These are phyloP conservation scores for Vitis rotundifolia DNA, from an alignment of 164 flowering plant genomes.

Conservation along the genomic window DNA sequence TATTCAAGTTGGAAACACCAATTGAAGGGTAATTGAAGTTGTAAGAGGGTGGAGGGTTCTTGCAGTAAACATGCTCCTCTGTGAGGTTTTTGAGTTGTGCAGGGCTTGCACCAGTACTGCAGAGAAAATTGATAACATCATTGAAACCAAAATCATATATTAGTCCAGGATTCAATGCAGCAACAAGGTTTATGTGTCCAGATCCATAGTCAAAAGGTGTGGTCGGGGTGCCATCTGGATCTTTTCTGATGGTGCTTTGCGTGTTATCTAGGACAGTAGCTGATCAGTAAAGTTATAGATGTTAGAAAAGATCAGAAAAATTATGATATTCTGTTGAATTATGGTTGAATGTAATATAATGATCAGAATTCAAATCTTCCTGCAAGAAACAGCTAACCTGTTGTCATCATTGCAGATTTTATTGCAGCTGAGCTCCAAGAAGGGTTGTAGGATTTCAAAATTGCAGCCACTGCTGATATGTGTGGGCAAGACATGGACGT, in stretches of 20 bases:
- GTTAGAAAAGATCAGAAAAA: not conserved
- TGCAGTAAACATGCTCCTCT: constrained; percentile 35
- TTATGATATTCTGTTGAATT: not conserved
- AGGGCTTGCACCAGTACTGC: constrained; percentile 45
- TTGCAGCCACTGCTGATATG: constrained; percentile 21
- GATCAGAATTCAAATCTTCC: too few relatives aligned
- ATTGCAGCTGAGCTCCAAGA: constrained; percentile 25
- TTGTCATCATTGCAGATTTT: constrained; percentile 29
- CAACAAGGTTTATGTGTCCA: constrained; percentile 50
- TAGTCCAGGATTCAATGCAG: constrained; percentile 57
- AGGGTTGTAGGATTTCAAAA: constrained; percentile 20
- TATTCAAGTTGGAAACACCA: constrained; percentile 46
- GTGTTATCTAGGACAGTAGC: constrained; percentile 31
- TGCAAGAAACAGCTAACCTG: constrained; percentile 14
- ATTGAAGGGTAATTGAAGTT: constrained; percentile 67
- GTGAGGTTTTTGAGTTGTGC: constrained; percentile 48
- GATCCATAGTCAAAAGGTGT: constrained; percentile 53
- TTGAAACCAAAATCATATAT: constrained; percentile 41
- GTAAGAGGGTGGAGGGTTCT: constrained; percentile 30
- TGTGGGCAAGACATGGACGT: constrained; percentile 35
- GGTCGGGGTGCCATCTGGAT: constrained; percentile 32
- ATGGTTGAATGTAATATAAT: not conserved
- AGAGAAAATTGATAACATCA: constrained; percentile 44
- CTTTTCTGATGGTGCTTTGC: constrained; percentile 21
- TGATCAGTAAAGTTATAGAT: constrained; percentile 7